Evolutionary conservation across 352 stramenopile genomes (phyloP).

Genomic region (Phytophthora ramorum): DNA sequence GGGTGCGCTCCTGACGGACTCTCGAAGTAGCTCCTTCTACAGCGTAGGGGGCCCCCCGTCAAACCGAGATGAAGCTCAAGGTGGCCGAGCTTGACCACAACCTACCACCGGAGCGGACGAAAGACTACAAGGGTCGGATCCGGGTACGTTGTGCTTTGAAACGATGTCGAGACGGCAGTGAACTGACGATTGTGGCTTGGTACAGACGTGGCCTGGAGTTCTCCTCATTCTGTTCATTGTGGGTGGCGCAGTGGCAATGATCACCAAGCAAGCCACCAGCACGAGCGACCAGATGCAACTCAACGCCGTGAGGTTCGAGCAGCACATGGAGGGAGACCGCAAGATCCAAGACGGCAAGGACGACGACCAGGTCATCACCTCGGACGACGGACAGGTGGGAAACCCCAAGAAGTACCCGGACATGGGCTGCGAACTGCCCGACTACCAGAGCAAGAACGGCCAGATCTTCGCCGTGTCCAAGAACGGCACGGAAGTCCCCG

Average conservation of each 20-base stretch:
- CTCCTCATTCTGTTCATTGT: conserved; percentile 53
- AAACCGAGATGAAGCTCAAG: conserved; percentile 73
- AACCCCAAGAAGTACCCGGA: conserved; percentile 59
- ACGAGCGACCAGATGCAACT: conserved; percentile 21
- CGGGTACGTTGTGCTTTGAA: conserved; percentile 30
- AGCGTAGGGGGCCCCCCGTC: conserved; percentile 13
- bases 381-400: conserved; percentile 54
- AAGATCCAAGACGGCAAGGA: conserved; percentile 50
- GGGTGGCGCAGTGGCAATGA: conserved; percentile 45
- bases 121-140: conserved; percentile 77
- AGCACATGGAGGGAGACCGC: conserved; percentile 16
- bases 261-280: conserved; percentile 21
- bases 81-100: conserved; percentile 45
- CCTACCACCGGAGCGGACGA: conserved; percentile 38
- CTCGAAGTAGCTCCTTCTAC: conserved; percentile 1
- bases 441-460: conserved; percentile 69
- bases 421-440: conserved; percentile 53
- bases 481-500: conserved; percentile 58
- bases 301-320: not conserved
- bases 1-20: conserved; percentile 4
- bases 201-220: conserved; percentile 51
- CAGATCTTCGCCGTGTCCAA: conserved; percentile 49
- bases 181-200: not conserved
- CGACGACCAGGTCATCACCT: conserved; percentile 43
- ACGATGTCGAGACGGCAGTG: not conserved